A percentile compares a stretch with the other conserved stretches of the same genome.
Evolutionary conservation across 495 filamentous ascomycete genomes (phyloP).

Genomic region (Tuber borchii): DNA sequence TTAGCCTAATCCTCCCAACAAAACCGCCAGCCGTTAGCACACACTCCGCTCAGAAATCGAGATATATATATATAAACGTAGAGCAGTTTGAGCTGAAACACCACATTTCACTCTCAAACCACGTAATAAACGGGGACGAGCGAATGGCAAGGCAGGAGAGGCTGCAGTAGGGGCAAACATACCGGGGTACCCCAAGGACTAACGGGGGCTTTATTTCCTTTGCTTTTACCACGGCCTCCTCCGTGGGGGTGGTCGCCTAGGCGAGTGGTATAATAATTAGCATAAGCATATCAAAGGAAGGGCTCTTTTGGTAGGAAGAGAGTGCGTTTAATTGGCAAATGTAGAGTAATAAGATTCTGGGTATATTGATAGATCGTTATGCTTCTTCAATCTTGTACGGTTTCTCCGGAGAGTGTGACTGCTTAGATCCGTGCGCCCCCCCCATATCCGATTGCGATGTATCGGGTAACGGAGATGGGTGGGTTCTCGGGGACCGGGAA

Average conservation of each 20-base stretch:
- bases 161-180: conserved; percentile 45
- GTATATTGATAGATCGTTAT: background rate
- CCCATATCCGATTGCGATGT: background rate
- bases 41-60: conserved; percentile 39
- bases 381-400: background rate
- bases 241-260: conserved; percentile 88
- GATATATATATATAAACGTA: conserved; percentile 27
- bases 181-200: conserved; percentile 95
- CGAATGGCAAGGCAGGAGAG: background rate
- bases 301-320: background rate
- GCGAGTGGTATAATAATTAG: conserved; percentile 39
- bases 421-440: background rate
- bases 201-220: conserved; percentile 90
- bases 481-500: background rate
- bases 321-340: background rate
- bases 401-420: background rate
- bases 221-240: conserved; percentile 96
- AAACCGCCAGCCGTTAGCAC: conserved; percentile 1
- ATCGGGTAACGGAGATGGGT: background rate
- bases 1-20: conserved; percentile 55
- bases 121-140: background rate
- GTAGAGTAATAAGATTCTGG: background rate
- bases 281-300: background rate
- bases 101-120: background rate
- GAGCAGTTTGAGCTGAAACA: conserved; percentile 16